Conservation (phyloP, 1,284 basidiomycete species). For the Trametes hirsuta region DNA sequence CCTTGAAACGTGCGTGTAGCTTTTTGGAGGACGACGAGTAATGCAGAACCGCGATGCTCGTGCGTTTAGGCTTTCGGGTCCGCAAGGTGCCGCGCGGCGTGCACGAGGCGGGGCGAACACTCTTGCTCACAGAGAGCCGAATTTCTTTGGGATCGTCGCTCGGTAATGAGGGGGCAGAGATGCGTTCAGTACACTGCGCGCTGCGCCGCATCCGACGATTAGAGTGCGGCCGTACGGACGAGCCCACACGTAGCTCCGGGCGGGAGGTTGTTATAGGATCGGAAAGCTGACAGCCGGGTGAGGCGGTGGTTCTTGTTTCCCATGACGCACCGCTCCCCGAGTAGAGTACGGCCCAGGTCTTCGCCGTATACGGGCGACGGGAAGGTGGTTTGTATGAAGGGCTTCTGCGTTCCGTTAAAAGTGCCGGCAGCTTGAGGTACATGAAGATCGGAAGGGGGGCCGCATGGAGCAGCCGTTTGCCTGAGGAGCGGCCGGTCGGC, state of each 20-base stretch:
- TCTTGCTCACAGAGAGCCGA: too few relatives aligned
- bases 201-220: too few relatives aligned
- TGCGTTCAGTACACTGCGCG: too few relatives aligned
- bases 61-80: conserved; percentile 5
- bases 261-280: not conserved
- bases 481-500: not conserved
- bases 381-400: conserved; percentile 9
- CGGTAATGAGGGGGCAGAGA: too few relatives aligned
- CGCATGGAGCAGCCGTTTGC: not conserved
- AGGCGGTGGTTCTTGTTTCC: not conserved
- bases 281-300: not conserved
- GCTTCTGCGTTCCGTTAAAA: conserved; percentile 3
- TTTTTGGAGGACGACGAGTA: not conserved
- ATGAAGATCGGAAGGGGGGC: not conserved
- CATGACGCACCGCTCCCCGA: conserved; percentile 12
- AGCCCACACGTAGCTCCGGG: too few relatives aligned
- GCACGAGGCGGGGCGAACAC: not conserved
- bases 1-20: not conserved
- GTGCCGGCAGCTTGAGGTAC: conserved; percentile 5
- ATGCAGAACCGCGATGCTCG: not conserved
- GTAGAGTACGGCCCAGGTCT: not conserved
- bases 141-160: too few relatives aligned
- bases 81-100: not conserved
- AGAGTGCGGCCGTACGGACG: too few relatives aligned
- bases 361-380: not conserved